Conservation (phyloP, 306 rosid species). For the Trichosanthes truncata region DNA sequence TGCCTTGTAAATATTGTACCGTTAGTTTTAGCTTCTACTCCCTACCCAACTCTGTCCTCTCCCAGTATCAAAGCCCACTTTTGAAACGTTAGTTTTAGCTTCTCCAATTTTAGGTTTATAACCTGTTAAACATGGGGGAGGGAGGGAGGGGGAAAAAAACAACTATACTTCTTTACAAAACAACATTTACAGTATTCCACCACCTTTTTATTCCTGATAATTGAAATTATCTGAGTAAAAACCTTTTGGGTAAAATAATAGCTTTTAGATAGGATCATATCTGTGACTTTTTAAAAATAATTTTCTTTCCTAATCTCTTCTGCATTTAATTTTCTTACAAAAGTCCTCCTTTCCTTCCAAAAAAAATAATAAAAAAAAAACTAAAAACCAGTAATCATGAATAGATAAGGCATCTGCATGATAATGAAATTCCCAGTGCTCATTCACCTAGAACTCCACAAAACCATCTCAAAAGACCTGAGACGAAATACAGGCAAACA, state of each 20-base stretch:
- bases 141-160: background rate
- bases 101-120: background rate
- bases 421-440: background rate
- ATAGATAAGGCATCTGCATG: background rate
- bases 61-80: background rate
- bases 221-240: background rate
- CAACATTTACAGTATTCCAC: background rate
- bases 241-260: background rate
- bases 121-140: background rate
- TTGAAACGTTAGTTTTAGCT: background rate
- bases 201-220: background rate
- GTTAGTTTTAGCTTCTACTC: background rate
- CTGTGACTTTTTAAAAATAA: background rate
- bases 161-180: background rate
- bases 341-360: background rate
- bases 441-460: background rate
- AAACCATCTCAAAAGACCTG: background rate
- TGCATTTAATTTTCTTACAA: background rate
- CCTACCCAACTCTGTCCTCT: background rate
- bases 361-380: background rate
- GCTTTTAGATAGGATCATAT: background rate
- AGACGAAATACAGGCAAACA: background rate
- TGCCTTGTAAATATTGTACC: too few relatives aligned
- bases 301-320: background rate
- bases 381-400: background rate